A percentile compares a stretch with the other conserved stretches of the same genome.
These are phyloP conservation scores for Penicillium paxilli DNA, from an alignment of 495 filamentous ascomycete species.

Conservation along the genomic window DNA sequence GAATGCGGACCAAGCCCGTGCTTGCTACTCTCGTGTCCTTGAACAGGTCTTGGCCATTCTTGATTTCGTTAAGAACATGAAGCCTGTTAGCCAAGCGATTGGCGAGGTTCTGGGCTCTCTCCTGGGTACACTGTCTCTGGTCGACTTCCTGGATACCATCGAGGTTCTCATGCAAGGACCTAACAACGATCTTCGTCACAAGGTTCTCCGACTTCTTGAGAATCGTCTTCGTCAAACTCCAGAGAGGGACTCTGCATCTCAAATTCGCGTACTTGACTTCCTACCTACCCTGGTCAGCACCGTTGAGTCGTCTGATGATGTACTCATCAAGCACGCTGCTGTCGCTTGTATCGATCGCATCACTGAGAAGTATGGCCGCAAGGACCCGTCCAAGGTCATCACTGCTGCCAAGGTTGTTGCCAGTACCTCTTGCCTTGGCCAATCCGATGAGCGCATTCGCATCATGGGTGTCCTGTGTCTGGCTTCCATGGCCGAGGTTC, in stretches of 20 bases:
- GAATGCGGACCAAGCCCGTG: slow-evolving; percentile 59
- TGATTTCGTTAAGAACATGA: slow-evolving; percentile 58
- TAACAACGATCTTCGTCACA: slow-evolving; percentile 69
- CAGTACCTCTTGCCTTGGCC: slow-evolving; percentile 71
- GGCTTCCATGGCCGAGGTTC: slow-evolving; percentile 80
- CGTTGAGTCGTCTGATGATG: slow-evolving; percentile 67
- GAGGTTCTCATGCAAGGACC: slow-evolving; percentile 72
- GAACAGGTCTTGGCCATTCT: slow-evolving; percentile 64
- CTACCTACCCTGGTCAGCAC: slow-evolving; percentile 72
- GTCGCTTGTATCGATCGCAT: slow-evolving; percentile 88
- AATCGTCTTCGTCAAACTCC: slow-evolving; percentile 68
- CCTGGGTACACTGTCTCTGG: slow-evolving; percentile 74
- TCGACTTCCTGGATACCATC: slow-evolving; percentile 82
- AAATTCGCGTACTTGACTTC: slow-evolving; percentile 72
- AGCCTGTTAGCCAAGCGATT: slow-evolving; percentile 61
- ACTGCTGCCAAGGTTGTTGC: slow-evolving; percentile 70
- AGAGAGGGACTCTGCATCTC: slow-evolving; percentile 62
- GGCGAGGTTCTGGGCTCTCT: slow-evolving; percentile 70
- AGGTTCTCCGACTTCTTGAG: slow-evolving; percentile 77
- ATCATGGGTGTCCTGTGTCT: slow-evolving; percentile 84
- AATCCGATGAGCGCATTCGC: slow-evolving; percentile 68
- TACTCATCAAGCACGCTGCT: slow-evolving; percentile 74
- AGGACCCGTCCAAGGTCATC: slow-evolving; percentile 66
- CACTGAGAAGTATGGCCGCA: slow-evolving; percentile 87
- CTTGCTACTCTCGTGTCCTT: slow-evolving; percentile 69